Evolutionary conservation across 1,284 basidiomycete genomes (phyloP).

Genomic region (Serendipita sp.): DNA sequence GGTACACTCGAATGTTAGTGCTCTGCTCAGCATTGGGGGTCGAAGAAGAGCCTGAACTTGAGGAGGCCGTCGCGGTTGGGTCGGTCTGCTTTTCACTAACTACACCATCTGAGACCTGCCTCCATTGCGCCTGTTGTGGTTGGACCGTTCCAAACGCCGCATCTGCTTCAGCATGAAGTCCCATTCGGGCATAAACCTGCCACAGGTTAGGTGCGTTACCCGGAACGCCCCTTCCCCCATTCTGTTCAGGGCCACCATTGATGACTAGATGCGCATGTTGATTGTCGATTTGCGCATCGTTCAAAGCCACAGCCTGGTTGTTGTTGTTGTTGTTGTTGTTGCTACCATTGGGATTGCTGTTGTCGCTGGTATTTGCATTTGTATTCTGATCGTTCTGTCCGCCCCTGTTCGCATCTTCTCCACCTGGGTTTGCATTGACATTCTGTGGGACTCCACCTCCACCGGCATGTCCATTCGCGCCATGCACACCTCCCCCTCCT

Average conservation of each 20-base stretch:
- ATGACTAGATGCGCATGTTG: not conserved
- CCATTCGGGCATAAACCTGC: not conserved
- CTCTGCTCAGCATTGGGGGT: not conserved
- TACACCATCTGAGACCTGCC: not conserved
- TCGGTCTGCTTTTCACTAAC: not conserved
- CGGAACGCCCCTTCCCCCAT: not conserved
- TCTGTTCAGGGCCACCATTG: not conserved
- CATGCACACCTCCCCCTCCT: not conserved
- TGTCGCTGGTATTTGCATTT: too few relatives aligned
- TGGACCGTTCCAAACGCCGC: not conserved
- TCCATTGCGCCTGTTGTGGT: not conserved
- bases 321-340: not conserved
- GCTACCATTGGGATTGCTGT: not conserved
- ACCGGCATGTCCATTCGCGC: not conserved
- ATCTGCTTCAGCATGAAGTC: not conserved
- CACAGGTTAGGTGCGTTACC: not conserved
- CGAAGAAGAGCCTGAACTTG: not conserved
- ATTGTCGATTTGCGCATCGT: not conserved
- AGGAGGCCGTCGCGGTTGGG: not conserved
- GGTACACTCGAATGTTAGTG: not conserved
- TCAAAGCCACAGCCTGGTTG: not conserved
- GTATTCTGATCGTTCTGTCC: not conserved
- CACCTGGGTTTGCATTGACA: not conserved
- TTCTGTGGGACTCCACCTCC: not conserved
- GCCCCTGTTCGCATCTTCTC: not conserved